These are phyloP conservation scores for Pseudozyma pruni DNA, from an alignment of 1,284 basidiomycete genomes.

Conservation along the genomic window DNA sequence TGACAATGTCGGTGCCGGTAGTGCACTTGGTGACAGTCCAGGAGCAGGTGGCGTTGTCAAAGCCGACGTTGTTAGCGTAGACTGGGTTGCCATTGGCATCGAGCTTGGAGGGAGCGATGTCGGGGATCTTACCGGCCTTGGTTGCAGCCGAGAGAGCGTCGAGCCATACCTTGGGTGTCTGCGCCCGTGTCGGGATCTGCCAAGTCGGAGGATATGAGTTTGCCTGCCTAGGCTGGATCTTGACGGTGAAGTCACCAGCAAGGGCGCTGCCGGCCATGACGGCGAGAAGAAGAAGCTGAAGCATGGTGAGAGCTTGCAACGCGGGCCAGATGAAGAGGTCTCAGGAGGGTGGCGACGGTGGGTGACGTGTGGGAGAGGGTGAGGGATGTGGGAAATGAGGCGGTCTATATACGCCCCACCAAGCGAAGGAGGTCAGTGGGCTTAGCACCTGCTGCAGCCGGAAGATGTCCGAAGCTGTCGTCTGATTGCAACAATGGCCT, in stretches of 20 bases:
- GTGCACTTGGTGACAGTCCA: slow-evolving; percentile 71
- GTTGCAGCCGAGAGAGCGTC: slow-evolving; percentile 41
- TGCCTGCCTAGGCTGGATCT: slow-evolving; percentile 31
- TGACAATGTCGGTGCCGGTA: slow-evolving; percentile 75
- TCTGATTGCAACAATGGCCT: too few relatives aligned
- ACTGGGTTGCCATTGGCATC: slow-evolving; percentile 27
- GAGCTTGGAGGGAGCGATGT: slow-evolving; percentile 31
- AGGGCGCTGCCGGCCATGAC: slow-evolving; percentile 30
- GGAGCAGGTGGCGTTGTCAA: slow-evolving; percentile 38
- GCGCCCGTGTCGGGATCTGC: slow-evolving; percentile 18
- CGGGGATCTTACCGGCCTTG: slow-evolving; percentile 54
- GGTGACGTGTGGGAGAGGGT: neutral
- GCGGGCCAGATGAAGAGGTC: neutral
- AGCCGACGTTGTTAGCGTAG: slow-evolving; percentile 44
- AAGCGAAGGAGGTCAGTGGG: too few relatives aligned
- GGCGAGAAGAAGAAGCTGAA: slow-evolving; percentile 27
- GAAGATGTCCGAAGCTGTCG: too few relatives aligned
- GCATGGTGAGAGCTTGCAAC: slow-evolving; percentile 12
- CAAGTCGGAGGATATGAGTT: slow-evolving; percentile 28
- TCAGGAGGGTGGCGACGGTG: too few relatives aligned
- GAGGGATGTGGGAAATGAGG: too few relatives aligned
- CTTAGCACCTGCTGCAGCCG: too few relatives aligned
- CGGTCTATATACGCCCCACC: too few relatives aligned
- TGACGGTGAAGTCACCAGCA: slow-evolving; percentile 41
- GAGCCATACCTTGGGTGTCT: slow-evolving; percentile 51